A percentile compares a stretch with the other conserved stretches of the same genome.
phyloP scores from a whole-genome alignment of 805 yeast genomes.

The Sungouiella thailandica region DNA sequence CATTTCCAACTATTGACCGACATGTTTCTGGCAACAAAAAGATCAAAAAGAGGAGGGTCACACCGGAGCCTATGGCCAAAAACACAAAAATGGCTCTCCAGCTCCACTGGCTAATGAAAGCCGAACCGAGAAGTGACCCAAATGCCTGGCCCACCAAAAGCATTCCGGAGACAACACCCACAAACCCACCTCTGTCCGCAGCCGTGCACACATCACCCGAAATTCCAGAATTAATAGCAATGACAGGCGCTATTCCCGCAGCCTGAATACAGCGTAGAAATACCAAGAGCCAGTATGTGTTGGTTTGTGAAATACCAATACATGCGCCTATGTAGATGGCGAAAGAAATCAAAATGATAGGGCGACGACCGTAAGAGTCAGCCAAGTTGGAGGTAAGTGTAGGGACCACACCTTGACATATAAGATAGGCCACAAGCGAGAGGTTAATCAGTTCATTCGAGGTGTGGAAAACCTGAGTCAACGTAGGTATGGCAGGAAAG shows the following conservation, averaged over 20 bases:
- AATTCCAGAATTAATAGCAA: constrained; percentile 65
- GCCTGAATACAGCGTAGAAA: constrained; percentile 74
- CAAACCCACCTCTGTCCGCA: constrained; percentile 63
- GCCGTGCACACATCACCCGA: constrained; percentile 70
- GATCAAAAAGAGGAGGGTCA: constrained; percentile 28
- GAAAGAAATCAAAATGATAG: constrained; percentile 53
- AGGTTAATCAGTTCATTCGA: constrained; percentile 57
- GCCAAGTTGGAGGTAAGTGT: constrained; percentile 63
- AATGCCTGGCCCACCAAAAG: constrained; percentile 70
- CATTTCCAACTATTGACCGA: constrained; percentile 69
- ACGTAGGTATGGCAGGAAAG: constrained; percentile 65
- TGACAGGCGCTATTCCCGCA: constrained; percentile 68
- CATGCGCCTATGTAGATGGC: constrained; percentile 55
- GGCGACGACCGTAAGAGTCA: constrained; percentile 70
- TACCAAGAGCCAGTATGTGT: constrained; percentile 56
- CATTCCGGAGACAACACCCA: constrained; percentile 62
- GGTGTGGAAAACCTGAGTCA: constrained; percentile 51
- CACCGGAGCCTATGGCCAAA: constrained; percentile 58
- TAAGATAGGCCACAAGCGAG: constrained; percentile 70
- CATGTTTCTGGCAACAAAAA: constrained; percentile 66
- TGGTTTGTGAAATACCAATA: constrained; percentile 58
- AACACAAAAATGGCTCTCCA: constrained; percentile 86
- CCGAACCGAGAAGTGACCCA: constrained; percentile 67
- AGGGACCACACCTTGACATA: constrained; percentile 77
- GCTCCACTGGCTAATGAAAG: constrained; percentile 24